Evolutionary conservation across 2,329 filamentous ascomycete species (phyloP).

Genomic region (Ramularia endophylla): DNA sequence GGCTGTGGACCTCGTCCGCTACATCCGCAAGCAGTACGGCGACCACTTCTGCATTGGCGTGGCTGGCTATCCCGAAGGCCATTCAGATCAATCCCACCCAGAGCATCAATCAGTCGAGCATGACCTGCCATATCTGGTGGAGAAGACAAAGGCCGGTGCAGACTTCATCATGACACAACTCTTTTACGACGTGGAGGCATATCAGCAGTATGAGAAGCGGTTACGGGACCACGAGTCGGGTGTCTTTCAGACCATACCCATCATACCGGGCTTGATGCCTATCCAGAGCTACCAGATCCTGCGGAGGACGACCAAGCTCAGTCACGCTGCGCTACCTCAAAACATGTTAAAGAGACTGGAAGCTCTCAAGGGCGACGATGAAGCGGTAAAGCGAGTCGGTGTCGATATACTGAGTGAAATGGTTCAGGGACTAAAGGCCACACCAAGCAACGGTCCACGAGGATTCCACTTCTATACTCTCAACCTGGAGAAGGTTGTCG

Average conservation of each 20-base stretch:
- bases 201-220: slow-evolving; percentile 69
- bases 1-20: slow-evolving; percentile 81
- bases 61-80: slow-evolving; percentile 90
- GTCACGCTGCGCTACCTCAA: slow-evolving; percentile 75
- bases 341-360: slow-evolving; percentile 65
- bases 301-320: slow-evolving; percentile 87
- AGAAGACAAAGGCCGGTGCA: slow-evolving; percentile 85
- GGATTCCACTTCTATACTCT: slow-evolving; percentile 98
- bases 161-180: slow-evolving; percentile 99
- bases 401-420: slow-evolving; percentile 81
- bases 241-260: slow-evolving; percentile 76
- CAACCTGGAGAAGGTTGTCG: slow-evolving; percentile 92
- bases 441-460: slow-evolving; percentile 51
- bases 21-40: slow-evolving; percentile 78
- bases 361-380: slow-evolving; percentile 69
- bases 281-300: slow-evolving; percentile 97
- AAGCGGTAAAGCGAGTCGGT: slow-evolving; percentile 71
- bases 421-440: slow-evolving; percentile 69
- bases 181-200: slow-evolving; percentile 86
- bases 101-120: slow-evolving; percentile 60
- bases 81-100: slow-evolving; percentile 84
- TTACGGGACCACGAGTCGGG: slow-evolving; percentile 78
- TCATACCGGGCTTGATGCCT: slow-evolving; percentile 94
- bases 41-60: slow-evolving; percentile 97
- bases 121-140: slow-evolving; percentile 81